Evolutionary conservation across 2,329 filamentous ascomycete genomes (phyloP).

Genomic region (Fusarium sororula): DNA sequence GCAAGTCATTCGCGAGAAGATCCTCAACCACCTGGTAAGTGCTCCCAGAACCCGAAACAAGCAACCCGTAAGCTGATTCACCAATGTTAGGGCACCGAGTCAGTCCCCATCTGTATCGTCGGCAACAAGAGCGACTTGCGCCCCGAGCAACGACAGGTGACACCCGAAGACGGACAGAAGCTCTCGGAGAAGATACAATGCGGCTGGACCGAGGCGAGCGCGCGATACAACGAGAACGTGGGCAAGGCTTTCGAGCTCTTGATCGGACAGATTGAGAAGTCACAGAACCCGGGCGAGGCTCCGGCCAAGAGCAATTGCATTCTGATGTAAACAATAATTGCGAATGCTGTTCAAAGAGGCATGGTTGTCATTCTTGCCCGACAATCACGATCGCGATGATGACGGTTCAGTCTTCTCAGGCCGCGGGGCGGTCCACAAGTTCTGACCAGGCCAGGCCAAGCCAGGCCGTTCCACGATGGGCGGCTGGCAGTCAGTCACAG

Average conservation of each 20-base stretch:
- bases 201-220: conserved; percentile 94
- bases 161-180: conserved; percentile 83
- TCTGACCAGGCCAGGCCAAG: not conserved
- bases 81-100: conserved; percentile 78
- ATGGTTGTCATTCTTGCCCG: not conserved
- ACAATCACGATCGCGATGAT: conserved; percentile 16
- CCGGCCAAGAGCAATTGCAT: conserved; percentile 81
- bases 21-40: conserved; percentile 90
- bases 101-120: conserved; percentile 92
- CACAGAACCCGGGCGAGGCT: conserved; percentile 87
- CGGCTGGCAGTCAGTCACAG: conserved; percentile 15
- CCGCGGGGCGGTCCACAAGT: conserved; percentile 31
- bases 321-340: conserved; percentile 73
- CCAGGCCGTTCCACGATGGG: conserved; percentile 15
- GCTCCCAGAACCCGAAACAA: not conserved
- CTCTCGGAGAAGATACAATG: conserved; percentile 88
- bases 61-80: not conserved
- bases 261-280: conserved; percentile 94
- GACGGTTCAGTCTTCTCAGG: not conserved
- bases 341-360: not conserved
- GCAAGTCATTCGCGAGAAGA: conserved; percentile 94
- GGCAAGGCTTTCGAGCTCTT: conserved; percentile 91
- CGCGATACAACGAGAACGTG: conserved; percentile 94
- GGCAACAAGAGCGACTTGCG: conserved; percentile 97
- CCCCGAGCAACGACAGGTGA: conserved; percentile 92